Conservation (phyloP, 78 protist genomes). For the Cavenderia fasciculata region DNA sequence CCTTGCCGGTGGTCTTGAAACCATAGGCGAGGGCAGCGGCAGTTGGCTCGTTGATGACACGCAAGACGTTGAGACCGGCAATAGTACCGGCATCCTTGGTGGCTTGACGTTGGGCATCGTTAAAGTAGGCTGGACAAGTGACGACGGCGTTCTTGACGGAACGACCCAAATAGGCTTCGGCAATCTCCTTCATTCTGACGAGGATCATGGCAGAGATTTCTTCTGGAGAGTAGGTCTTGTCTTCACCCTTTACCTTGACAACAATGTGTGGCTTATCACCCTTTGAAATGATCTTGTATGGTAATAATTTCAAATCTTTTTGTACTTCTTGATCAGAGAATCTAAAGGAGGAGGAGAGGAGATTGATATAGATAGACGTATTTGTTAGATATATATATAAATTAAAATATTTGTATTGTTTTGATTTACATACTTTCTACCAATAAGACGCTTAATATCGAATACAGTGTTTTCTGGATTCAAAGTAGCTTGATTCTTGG, state of each 20-base stretch:
- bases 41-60: slow-evolving; percentile 99
- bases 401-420: slow-evolving; percentile 66
- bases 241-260: slow-evolving; percentile 91
- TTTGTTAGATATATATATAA: slow-evolving; percentile 87
- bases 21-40: slow-evolving; percentile 99
- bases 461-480: slow-evolving; percentile 98
- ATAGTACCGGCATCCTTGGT: slow-evolving; percentile 99
- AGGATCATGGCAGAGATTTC: slow-evolving; percentile 98
- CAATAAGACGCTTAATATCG: slow-evolving; percentile 98
- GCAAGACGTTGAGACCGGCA: slow-evolving; percentile 97
- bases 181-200: slow-evolving; percentile 91
- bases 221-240: slow-evolving; percentile 93
- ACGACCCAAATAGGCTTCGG: slow-evolving; percentile 91
- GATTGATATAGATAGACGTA: slow-evolving; percentile 76
- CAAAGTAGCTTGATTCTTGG: slow-evolving; percentile 94
- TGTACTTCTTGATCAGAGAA: slow-evolving; percentile 89
- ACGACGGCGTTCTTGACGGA: slow-evolving; percentile 83
- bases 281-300: slow-evolving; percentile 88
- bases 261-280: slow-evolving; percentile 90
- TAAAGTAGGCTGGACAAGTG: slow-evolving; percentile 99
- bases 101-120: slow-evolving; percentile 99
- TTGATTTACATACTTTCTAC: slow-evolving; percentile 88
- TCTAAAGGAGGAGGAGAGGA: slow-evolving; percentile 8
- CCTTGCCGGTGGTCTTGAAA: slow-evolving; percentile 74
- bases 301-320: slow-evolving; percentile 91